Evolutionary conservation across 2,329 filamentous ascomycete species (phyloP), one percentile per base, ranked within the genome.

Genomic region (Biscogniauxia marginata): DNA sequence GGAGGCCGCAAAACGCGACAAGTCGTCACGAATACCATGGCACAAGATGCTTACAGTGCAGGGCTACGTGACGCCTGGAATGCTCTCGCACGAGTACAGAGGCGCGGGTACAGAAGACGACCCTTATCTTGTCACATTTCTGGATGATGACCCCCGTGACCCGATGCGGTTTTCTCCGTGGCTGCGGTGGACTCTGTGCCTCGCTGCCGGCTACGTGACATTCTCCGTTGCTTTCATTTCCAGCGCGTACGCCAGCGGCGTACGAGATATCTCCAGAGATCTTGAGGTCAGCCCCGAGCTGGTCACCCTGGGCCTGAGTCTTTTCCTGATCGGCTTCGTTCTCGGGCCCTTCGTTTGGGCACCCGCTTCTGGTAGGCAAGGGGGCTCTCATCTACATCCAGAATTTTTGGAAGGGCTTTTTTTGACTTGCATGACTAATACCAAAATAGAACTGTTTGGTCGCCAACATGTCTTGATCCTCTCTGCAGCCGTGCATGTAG

Each of bases 181-280:
- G 16, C 81, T 79, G 69, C 89, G 89, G 72, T 91, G 87, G 87
- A 65, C 68, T 22, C 81, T 87, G 57, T 87, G 85, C 1, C 64
- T 82, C 53, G 68, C 86, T 44, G 81, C 86, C 51, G 85, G 87
- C 9, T 61, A 87, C 22, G 83, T 86, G 5, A 87, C 86, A 0
- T 77, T 91, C 34, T 84, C 79, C 20, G 85, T 90, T 30, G 77
- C 88, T 4, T 85, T 91, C 64, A 82, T 84, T 48, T 88, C 85
- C 18, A 85, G 83, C 0, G 86, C 86, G 20, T 89, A 84, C 70
- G 82, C 81, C 7, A 83, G 83, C 18, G 83, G 82, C 49, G 67
- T 84, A 11, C 49, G 59, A 4, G 71, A 83, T 48, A 77, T 89
- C 56, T 75, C 84, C 7, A 25, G 55, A 1, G 73, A 83, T 19